Percentiles rank a stretch among this genome's conserved stretches.
Conservation (phyloP, 1,284 basidiomycete genomes). For the Ceratobasidium sp. region DNA sequence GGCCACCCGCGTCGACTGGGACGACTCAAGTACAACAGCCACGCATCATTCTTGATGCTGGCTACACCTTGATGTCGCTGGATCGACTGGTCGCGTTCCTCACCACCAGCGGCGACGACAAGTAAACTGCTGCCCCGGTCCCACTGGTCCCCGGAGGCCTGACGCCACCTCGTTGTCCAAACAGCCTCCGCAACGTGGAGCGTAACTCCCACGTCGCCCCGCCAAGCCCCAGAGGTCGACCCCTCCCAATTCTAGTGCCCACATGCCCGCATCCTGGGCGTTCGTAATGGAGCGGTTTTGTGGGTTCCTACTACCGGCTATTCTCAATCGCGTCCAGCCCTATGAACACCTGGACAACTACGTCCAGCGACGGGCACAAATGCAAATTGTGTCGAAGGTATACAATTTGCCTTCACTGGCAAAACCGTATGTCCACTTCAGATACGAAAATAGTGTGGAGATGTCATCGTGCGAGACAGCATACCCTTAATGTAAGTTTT, state of each 20-base stretch:
- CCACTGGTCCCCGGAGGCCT: too few relatives aligned
- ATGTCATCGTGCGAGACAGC: background rate
- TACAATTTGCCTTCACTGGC: conserved; percentile 3
- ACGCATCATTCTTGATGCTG: too few relatives aligned
- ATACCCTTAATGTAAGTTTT: conserved; percentile 10
- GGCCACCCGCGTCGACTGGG: too few relatives aligned
- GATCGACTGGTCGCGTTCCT: too few relatives aligned
- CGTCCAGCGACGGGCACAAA: conserved; percentile 16
- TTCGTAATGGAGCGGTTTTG: conserved; percentile 6
- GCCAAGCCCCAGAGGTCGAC: too few relatives aligned
- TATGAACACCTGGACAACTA: conserved; percentile 29
- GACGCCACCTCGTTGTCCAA: too few relatives aligned
- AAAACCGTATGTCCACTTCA: background rate
- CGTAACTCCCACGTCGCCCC: too few relatives aligned
- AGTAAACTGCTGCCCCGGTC: too few relatives aligned
- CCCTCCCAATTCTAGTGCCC: conserved; percentile 11
- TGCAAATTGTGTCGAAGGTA: conserved; percentile 14
- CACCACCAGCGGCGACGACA: too few relatives aligned
- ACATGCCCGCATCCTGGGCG: conserved; percentile 10
- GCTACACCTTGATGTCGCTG: too few relatives aligned
- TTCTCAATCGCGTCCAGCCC: conserved; percentile 18
- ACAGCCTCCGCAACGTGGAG: too few relatives aligned
- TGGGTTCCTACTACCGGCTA: background rate
- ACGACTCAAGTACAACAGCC: too few relatives aligned
- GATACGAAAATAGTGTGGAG: background rate